phyloP scores from a whole-genome alignment of 176 grass and related monocot species.

The Triticum urartu region DNA sequence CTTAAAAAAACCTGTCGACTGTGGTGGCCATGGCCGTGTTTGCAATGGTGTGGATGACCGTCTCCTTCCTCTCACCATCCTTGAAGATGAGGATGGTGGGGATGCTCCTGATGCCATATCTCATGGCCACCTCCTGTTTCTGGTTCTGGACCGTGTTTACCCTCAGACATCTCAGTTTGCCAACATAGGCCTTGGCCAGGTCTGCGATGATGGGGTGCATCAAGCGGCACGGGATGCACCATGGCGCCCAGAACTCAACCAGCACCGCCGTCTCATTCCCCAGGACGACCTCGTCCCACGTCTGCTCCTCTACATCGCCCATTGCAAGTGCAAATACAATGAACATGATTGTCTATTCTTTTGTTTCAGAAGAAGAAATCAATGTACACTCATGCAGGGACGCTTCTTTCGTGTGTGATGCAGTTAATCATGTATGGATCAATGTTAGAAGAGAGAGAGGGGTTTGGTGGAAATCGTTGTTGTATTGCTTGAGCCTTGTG shows the following conservation, averaged over 20 bases:
- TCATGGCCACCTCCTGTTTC: conserved; percentile 37
- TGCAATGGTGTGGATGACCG: conserved; percentile 29
- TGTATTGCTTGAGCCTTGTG: too few relatives aligned
- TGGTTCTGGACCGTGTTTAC: conserved; percentile 39
- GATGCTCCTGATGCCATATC: conserved; percentile 41
- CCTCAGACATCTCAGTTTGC: conserved; percentile 44
- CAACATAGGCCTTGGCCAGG: conserved; percentile 22
- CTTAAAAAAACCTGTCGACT: too few relatives aligned
- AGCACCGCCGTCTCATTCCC: conserved; percentile 16
- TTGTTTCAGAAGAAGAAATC: background rate
- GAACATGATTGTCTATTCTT: background rate
- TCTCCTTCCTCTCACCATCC: conserved; percentile 55
- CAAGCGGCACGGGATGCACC: conserved; percentile 48
- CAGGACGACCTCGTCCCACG: too few relatives aligned
- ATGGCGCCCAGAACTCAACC: conserved; percentile 62
- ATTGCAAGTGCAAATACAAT: conserved; percentile 10
- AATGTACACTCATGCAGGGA: background rate
- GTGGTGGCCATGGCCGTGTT: conserved; percentile 28
- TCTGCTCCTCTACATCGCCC: conserved; percentile 33
- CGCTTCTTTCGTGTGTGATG: background rate
- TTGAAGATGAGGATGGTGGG: conserved; percentile 58
- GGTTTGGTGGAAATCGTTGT: too few relatives aligned
- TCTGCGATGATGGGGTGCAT: too few relatives aligned
- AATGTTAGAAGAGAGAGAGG: too few relatives aligned
- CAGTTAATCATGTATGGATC: too few relatives aligned